These are phyloP conservation scores for Boechera retrofracta DNA, from an alignment of 345 rosid genomes.

Conservation along the genomic window DNA sequence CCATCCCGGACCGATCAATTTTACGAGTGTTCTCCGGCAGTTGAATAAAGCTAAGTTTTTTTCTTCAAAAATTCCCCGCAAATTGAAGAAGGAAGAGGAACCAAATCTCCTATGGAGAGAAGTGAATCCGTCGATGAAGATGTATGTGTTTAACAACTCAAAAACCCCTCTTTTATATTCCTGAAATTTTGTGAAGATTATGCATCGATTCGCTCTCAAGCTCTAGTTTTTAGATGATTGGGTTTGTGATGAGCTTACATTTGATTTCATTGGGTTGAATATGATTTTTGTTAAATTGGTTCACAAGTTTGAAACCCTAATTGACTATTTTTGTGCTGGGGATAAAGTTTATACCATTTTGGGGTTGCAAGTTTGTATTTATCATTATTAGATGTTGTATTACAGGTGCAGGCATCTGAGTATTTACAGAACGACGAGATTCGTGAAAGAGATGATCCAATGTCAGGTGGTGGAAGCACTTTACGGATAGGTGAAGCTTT, in stretches of 20 bases:
- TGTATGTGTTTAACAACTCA: constrained; percentile 30
- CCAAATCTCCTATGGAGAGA: constrained; percentile 38
- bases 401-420: constrained; percentile 37
- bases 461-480: constrained; percentile 41
- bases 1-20: constrained; percentile 28
- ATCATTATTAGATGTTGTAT: constrained; percentile 4
- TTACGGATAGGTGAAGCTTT: constrained; percentile 45
- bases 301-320: not conserved
- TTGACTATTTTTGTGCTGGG: not conserved
- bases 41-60: constrained; percentile 10
- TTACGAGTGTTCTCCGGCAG: constrained; percentile 16
- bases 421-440: constrained; percentile 52
- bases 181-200: not conserved
- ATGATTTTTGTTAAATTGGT: not conserved
- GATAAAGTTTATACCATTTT: constrained; percentile 25
- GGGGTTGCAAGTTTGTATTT: not conserved
- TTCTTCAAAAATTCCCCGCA: not conserved
- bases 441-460: constrained; percentile 41
- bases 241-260: constrained; percentile 2
- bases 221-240: constrained; percentile 6
- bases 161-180: not conserved
- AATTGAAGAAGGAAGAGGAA: constrained; percentile 21
- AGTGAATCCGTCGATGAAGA: constrained; percentile 39
- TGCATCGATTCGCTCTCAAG: constrained; percentile 22
- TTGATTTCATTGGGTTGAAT: constrained; percentile 11